Base-by-base conservation (phyloP, 768 basidiomycete genomes). In the Fomitopsis serialis region DNA sequence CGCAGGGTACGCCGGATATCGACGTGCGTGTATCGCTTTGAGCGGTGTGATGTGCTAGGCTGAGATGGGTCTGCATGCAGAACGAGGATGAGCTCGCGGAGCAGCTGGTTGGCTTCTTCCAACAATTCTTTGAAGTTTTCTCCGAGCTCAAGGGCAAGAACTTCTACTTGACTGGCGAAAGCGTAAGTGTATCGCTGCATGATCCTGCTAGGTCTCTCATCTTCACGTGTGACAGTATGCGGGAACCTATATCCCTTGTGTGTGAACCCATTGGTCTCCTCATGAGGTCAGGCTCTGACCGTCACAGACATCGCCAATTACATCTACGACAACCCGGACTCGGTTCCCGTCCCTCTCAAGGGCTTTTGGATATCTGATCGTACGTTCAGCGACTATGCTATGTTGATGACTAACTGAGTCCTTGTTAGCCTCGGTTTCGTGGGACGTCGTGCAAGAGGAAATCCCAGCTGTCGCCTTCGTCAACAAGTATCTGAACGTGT, bases 101-200 rank as follows among this genome's bases (percentile, higher is more conserved):
- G 9, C 78, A 80, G 48, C 63, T 79, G 1, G 70, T 73, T 2
- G 79, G 84, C 22, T 90, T 90, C 66, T 50, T 91, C 60, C 77
- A 82, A 54, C 89, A 91, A 61, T 91, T 90, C 69, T 72, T 91
- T 4, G 75, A 82, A 23, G 79, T 91, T 3, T 91, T 91, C 69
- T 72, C 72, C 0, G 89, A 91, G 60, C 61, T 91, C 45, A 87
- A 88, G 63, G 75, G 76, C 21, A 88, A 86, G 70, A 87, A 85
- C 10, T 69, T 89, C 4, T 90, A 81, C 63, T 60, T 89, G 3
- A 72, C 79, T 15, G 88, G 88, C 24, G 87, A 89, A 71, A 89
- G 88, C 65, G 87, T 89, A 63, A 65, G 87, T 61, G 22, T n/a
- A 43, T 11, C 3, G n/a, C 51, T 17, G 42, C 32, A 13, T 35